These are phyloP conservation scores for Cryphonectria nitschkei DNA, from an alignment of 2,329 filamentous ascomycete genomes.

Conservation along the genomic window DNA sequence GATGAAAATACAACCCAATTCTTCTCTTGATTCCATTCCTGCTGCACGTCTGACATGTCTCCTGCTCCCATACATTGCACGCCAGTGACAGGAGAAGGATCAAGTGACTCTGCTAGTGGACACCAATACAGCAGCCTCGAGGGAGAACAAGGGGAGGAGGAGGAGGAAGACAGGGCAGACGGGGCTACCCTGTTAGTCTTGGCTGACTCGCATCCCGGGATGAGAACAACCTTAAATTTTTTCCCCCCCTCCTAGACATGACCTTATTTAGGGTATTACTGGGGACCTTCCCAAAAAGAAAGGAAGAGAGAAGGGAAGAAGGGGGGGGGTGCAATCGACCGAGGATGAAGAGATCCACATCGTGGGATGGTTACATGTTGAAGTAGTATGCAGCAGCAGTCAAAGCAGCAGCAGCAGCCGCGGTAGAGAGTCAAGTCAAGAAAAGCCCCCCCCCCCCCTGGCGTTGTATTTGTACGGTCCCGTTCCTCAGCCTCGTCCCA, in stretches of 20 bases:
- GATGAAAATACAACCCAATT: background rate
- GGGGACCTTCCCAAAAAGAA: too few species aligned
- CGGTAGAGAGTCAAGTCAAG: background rate
- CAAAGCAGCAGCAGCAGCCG: background rate
- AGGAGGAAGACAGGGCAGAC: background rate
- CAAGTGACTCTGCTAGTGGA: background rate
- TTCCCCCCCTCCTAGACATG: background rate
- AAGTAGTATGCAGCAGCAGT: background rate
- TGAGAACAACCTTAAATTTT: conserved; percentile 6
- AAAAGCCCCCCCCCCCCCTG: background rate
- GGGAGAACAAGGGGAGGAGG: background rate
- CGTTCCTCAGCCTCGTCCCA: background rate
- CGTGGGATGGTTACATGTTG: background rate
- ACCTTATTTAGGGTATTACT: background rate
- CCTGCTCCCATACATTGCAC: background rate
- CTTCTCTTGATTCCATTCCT: background rate
- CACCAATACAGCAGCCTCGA: background rate
- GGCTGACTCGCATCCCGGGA: conserved; percentile 6
- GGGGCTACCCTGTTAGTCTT: background rate
- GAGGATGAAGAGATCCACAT: background rate
- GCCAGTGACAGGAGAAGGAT: background rate
- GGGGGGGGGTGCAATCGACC: too few species aligned
- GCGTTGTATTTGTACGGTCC: background rate
- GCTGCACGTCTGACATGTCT: background rate
- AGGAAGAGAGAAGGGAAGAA: background rate